Evolutionary conservation across 305 asterid species (phyloP).

Genomic region (Fraxinus greggii): DNA sequence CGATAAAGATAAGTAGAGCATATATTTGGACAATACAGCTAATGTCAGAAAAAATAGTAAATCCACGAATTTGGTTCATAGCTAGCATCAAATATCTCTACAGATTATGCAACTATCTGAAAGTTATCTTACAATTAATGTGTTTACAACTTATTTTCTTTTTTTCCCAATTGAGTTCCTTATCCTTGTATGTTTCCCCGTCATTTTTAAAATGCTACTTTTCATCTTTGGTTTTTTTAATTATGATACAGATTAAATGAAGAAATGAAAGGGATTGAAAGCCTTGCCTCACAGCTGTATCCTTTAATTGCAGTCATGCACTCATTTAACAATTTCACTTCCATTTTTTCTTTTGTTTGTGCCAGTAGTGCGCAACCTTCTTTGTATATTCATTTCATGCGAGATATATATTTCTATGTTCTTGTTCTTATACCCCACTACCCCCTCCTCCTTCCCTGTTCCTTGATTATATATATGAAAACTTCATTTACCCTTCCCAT

Average conservation of each 20-base stretch:
- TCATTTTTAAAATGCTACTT: neutral
- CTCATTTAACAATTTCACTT: neutral
- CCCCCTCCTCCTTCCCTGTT: neutral
- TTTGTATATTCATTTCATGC: neutral
- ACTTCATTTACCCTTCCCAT: neutral
- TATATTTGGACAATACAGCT: neutral
- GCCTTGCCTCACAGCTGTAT: constrained; percentile 78
- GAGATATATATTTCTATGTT: neutral
- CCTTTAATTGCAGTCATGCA: constrained; percentile 43
- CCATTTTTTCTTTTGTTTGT: neutral
- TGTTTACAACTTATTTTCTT: neutral
- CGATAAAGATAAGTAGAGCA: neutral
- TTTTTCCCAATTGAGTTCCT: neutral
- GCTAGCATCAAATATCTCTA: neutral
- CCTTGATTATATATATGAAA: neutral
- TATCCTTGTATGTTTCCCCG: neutral
- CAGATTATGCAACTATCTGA: neutral
- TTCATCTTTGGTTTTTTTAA: constrained; percentile 15
- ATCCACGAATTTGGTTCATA: neutral
- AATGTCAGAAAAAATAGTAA: neutral
- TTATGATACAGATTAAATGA: constrained; percentile 73
- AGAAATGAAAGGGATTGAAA: constrained; percentile 84
- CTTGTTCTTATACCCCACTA: neutral
- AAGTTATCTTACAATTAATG: neutral
- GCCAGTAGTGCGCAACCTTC: neutral